Percentiles rank a stretch among this genome's conserved stretches.
Evolutionary conservation across 768 basidiomycete genomes (phyloP).

Genomic region (Hericium rajendrae): DNA sequence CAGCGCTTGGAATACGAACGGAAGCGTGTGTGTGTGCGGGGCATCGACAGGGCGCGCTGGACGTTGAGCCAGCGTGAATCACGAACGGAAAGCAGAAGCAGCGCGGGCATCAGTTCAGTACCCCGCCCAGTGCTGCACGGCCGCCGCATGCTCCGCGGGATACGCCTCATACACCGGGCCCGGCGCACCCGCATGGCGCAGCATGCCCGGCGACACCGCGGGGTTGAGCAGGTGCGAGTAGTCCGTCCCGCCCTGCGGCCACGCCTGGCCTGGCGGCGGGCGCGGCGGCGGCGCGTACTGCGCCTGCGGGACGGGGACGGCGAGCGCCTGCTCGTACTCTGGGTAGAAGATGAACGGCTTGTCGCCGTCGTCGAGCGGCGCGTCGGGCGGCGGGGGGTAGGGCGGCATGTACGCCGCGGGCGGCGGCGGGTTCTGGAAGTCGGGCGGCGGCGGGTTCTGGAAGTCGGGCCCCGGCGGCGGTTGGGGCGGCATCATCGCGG

Average conservation of each 20-base stretch:
- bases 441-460: neutral
- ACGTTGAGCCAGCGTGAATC: neutral
- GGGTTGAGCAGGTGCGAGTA: slow-evolving; percentile 12
- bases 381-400: neutral
- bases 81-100: neutral
- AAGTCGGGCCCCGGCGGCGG: neutral
- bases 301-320: neutral
- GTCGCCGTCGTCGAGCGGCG: slow-evolving; percentile 10
- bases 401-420: slow-evolving; percentile 1
- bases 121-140: neutral
- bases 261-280: neutral
- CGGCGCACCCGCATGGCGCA: neutral
- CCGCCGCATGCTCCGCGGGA: neutral
- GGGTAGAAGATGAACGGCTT: slow-evolving; percentile 16
- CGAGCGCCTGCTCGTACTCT: slow-evolving; percentile 9
- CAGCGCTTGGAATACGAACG: too few relatives aligned
- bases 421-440: neutral
- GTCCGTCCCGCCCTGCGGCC: slow-evolving; percentile 5
- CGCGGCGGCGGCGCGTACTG: slow-evolving; percentile 4
- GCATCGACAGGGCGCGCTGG: too few relatives aligned
- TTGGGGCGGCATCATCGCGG: neutral
- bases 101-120: too few relatives aligned
- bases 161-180: neutral
- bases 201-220: neutral
- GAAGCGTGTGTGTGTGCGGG: too few relatives aligned